A percentile compares a stretch with the other conserved stretches of the same genome.
These are phyloP conservation scores for Xylariaceae sp. DNA, from an alignment of 2,329 filamentous ascomycete genomes.

Conservation along the genomic window DNA sequence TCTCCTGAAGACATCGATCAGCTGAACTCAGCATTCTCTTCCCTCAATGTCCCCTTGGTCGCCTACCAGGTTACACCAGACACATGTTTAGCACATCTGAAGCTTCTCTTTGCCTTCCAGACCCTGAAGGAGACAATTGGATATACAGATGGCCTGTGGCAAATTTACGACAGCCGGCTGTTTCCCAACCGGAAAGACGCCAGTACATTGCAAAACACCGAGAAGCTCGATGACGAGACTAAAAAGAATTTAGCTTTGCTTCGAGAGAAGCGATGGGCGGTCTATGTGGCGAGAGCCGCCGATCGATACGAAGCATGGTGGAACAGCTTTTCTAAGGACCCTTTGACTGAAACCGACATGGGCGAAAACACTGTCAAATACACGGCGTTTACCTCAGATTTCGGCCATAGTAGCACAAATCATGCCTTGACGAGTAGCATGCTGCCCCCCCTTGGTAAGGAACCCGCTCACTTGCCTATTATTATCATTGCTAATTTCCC, in stretches of 20 bases:
- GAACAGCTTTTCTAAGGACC: slow-evolving; percentile 45
- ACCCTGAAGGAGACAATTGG: slow-evolving; percentile 71
- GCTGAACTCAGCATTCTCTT: slow-evolving; percentile 45
- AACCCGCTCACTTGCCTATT: slow-evolving; percentile 7
- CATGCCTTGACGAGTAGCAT: slow-evolving; percentile 48
- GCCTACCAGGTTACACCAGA: slow-evolving; percentile 52
- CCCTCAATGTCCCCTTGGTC: slow-evolving; percentile 45
- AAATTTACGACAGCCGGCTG: slow-evolving; percentile 59
- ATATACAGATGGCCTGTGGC: slow-evolving; percentile 71
- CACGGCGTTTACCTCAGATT: slow-evolving; percentile 38
- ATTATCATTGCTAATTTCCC: slow-evolving; percentile 34
- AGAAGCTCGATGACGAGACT: slow-evolving; percentile 44
- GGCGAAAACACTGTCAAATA: slow-evolving; percentile 38
- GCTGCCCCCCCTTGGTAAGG: slow-evolving; percentile 65
- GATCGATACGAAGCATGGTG: slow-evolving; percentile 75
- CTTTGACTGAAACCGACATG: slow-evolving; percentile 49
- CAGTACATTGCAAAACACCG: slow-evolving; percentile 6
- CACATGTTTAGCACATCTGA: slow-evolving; percentile 75
- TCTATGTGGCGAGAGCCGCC: slow-evolving; percentile 72
- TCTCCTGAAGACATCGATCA: slow-evolving; percentile 29
- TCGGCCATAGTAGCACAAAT: slow-evolving; percentile 25
- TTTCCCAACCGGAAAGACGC: slow-evolving; percentile 29
- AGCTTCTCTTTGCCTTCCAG: slow-evolving; percentile 72
- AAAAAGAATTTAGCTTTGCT: slow-evolving; percentile 58
- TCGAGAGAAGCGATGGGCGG: slow-evolving; percentile 75